Percentiles rank a stretch among this genome's conserved stretches.
Evolutionary conservation across 768 basidiomycete genomes (phyloP).

Genomic region (Rossbeevera mucosa): DNA sequence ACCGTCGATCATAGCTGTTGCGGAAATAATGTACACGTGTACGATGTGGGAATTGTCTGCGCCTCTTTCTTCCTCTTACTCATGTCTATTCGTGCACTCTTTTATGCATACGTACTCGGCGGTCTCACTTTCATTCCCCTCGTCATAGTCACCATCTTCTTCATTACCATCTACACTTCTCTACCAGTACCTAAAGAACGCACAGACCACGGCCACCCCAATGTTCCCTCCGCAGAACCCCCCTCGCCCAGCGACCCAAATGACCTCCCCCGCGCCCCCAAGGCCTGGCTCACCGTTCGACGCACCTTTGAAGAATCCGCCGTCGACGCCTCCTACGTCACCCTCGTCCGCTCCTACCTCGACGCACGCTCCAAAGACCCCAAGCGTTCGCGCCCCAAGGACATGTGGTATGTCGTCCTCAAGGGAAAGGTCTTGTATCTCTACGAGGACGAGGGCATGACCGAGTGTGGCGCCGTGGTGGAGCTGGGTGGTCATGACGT

Average conservation of each 20-base stretch:
- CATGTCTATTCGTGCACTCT: conserved; percentile 66
- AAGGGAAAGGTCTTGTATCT: conserved; percentile 90
- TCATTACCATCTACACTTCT: conserved; percentile 75
- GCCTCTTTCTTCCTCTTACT: too few species aligned
- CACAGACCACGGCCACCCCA: conserved; percentile 24
- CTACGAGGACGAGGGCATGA: conserved; percentile 89
- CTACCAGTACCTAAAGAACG: conserved; percentile 55
- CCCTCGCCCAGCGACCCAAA: conserved; percentile 34
- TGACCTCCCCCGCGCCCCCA: conserved; percentile 62
- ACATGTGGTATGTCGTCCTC: conserved; percentile 88
- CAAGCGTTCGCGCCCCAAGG: conserved; percentile 78
- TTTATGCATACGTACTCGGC: conserved; percentile 86
- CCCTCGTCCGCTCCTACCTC: conserved; percentile 73
- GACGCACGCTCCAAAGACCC: conserved; percentile 84
- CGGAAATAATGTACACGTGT: conserved; percentile 19
- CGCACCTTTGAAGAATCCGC: conserved; percentile 67
- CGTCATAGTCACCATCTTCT: conserved; percentile 52
- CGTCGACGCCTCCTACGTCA: conserved; percentile 68
- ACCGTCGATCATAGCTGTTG: too few species aligned
- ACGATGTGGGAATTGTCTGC: conserved; percentile 17
- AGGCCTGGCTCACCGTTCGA: conserved; percentile 81
- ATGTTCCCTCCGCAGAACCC: conserved; percentile 21
- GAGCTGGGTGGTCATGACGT: conserved; percentile 79
- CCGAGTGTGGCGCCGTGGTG: conserved; percentile 87
- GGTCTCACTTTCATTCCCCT: conserved; percentile 89